Percentiles rank a stretch among this genome's conserved stretches.
Evolutionary conservation across 495 filamentous ascomycete species (phyloP).

Genomic region (Sordaria brevicollis): DNA sequence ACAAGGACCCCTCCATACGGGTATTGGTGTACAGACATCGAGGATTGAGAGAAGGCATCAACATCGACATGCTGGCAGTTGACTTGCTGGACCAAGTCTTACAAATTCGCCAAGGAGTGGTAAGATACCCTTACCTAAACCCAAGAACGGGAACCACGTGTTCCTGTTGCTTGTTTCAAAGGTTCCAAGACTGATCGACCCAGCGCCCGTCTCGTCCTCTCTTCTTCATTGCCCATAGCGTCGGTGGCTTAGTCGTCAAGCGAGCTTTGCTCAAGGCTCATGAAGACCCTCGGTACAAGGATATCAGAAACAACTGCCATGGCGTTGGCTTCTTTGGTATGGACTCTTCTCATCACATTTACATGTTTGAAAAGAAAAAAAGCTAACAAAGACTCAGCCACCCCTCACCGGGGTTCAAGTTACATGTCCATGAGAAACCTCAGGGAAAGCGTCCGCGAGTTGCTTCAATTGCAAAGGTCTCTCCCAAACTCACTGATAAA

Average conservation of each 20-base stretch:
- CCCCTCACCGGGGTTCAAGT: slow-evolving; percentile 55
- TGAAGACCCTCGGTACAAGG: slow-evolving; percentile 21
- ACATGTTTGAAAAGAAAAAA: too few relatives aligned
- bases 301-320: slow-evolving; percentile 46
- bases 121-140: slow-evolving; percentile 5
- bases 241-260: slow-evolving; percentile 53
- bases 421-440: slow-evolving; percentile 51
- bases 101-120: slow-evolving; percentile 24
- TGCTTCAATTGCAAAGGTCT: slow-evolving; percentile 44
- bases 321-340: slow-evolving; percentile 52
- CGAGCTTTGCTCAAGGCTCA: slow-evolving; percentile 42
- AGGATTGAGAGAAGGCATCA: slow-evolving; percentile 34
- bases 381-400: slow-evolving; percentile 28
- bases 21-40: slow-evolving; percentile 49
- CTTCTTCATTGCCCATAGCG: slow-evolving; percentile 57
- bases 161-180: not conserved
- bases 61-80: slow-evolving; percentile 37
- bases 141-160: not conserved
- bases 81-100: slow-evolving; percentile 39
- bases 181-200: not conserved
- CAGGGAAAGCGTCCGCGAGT: slow-evolving; percentile 40
- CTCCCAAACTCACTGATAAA: slow-evolving; percentile 40
- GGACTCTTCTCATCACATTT: not conserved
- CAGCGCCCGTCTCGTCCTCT: slow-evolving; percentile 35
- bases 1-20: slow-evolving; percentile 30